Percentiles rank a stretch among this genome's conserved stretches.
These are phyloP conservation scores for Solanum clarkiae DNA, from an alignment of 257 asterid species.

Conservation along the genomic window DNA sequence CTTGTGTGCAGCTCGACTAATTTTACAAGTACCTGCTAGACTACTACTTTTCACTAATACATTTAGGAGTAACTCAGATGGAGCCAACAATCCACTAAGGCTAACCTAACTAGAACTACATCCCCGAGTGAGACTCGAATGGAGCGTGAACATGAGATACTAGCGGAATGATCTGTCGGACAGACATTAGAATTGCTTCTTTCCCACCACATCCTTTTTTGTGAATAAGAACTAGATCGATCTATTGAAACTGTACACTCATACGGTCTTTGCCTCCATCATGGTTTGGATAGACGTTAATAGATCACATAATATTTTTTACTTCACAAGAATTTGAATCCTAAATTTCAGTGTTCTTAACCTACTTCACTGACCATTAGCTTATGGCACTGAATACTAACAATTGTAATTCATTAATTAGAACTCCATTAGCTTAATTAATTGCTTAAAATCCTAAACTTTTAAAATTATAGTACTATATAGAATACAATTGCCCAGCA, in stretches of 20 bases:
- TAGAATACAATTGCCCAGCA: background rate
- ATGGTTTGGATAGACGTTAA: rapidly evolving
- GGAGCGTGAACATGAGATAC: too few species aligned
- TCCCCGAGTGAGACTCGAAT: too few species aligned
- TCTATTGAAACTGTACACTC: too few species aligned
- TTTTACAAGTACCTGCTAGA: too few species aligned
- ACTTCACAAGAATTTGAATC: background rate
- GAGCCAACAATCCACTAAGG: too few species aligned
- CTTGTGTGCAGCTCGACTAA: too few species aligned
- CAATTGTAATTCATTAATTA: background rate
- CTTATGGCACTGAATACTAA: background rate
- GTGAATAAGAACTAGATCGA: too few species aligned
- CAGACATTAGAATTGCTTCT: too few species aligned
- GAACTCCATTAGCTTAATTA: background rate
- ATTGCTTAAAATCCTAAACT: background rate
- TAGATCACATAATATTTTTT: rapidly evolving
- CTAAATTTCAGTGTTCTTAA: background rate
- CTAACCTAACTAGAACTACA: too few species aligned
- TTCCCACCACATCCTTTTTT: too few species aligned
- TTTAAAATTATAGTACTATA: background rate
- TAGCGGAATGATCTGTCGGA: too few species aligned
- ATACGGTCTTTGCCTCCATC: too few species aligned
- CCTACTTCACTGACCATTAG: rapidly evolving
- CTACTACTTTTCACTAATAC: background rate
- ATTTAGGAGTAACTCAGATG: background rate